Evolutionary conservation across 1,139 yeast species (phyloP), one percentile per base, ranked within the genome.

Genomic region (Suhomyces panamericanus): DNA sequence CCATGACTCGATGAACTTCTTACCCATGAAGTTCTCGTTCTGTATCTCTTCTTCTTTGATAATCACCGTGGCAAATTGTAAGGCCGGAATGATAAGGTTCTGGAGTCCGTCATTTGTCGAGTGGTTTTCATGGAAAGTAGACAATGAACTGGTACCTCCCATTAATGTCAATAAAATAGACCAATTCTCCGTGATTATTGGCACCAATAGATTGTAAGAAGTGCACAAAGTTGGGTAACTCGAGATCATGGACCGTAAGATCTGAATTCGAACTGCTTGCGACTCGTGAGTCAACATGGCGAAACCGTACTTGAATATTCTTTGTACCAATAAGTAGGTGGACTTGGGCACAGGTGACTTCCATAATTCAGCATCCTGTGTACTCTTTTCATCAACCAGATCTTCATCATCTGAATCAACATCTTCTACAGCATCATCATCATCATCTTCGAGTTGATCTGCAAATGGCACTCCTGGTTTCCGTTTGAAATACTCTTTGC

Each of bases 121-220:
- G 6, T 47, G 36, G 26, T 38, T 40, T 13, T 45, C 47, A n/a
- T 32, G 29, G n/a, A 42, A 42, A 1, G 31, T 14, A 6, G 47
- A 30, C 22, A 48, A 33, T 8, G 49, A 42, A 3, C 29, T 15
- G 4, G 50, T 48, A 1, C 57, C 57, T 32, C 52, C 37, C 20
- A 53, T 48, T 32, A 53, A 27, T 9, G 50, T 27, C 36, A 51
- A 37, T 12, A 55, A 70, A 0, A 73, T 63, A 3, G 86, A 84
- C 97, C 97, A 93, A 14, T 80, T 65, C 3, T 77, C 70, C 1
- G 95, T 85, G 3, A 87, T 70, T 2, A 83, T 62, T 0, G 96
- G 96, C 39, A 87, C 65, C 33, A 87, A 68, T 38, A 78, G 71
- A 11, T 74, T 68, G 45, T 77, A 73, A 49, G 84, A 79, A 0